Evolutionary conservation across 768 basidiomycete genomes (phyloP), one percentile per base, ranked within the genome.

Genomic region (Podaxis sp.): DNA sequence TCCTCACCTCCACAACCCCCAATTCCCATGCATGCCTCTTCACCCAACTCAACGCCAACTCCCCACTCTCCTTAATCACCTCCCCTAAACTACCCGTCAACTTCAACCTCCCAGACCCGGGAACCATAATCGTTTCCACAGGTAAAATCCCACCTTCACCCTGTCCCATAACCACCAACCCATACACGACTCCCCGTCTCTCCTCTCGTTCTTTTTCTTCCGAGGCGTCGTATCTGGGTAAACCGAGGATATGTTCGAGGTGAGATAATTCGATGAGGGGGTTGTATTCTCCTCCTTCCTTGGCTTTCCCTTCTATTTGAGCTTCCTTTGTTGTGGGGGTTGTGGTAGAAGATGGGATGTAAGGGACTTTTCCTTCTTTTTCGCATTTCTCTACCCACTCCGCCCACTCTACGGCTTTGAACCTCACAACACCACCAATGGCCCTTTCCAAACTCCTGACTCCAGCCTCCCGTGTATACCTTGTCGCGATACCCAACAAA

Each of bases 1-100:
- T 77, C 53, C 85, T 83, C 36, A 82, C 78, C 60, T 85, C 84
- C 10, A 92, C 93, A 71, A 94, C 86, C 46, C 89, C 85, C 64
- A 94, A 73, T 48, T 90, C 88, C 73, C 90, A 93, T 6, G 92
- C 88, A 67, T 94, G 85, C 17, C 85, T 85, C 78, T 92, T 93
- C 17, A 96, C 93, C 94, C 95, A 97, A 71, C 91, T 95, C 68
- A 97, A 76, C 1, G 93, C 93, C 50, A 98, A 79, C 70, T 93
- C 91, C 7, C 88, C 94, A 64, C 91, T 93, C 78, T 98, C 95
- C 73, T 90, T 90, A 76, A 97, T 95, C 62, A 88, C 86, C 57
- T 94, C 93, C 3, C 95, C 95, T 48, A 96, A 74, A 68, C 87
- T 88, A 4, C 95, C 95, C 0, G 94, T 96, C 65, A 93, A 73